Conservation (phyloP, 2,329 filamentous ascomycete species). For the Karstenula rhodostoma region DNA sequence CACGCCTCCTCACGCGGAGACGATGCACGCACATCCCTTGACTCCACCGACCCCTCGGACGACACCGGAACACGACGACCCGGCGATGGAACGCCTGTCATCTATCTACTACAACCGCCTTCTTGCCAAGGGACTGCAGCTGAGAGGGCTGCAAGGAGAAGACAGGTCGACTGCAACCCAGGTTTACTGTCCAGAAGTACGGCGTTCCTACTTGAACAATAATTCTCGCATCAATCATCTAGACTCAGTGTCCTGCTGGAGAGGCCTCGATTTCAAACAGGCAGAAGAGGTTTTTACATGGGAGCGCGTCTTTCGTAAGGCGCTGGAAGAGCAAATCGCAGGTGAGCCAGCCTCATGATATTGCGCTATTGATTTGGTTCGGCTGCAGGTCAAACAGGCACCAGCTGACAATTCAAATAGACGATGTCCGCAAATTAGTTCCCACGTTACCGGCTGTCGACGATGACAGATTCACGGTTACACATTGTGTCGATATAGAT, state of each 20-base stretch:
- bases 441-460: slow-evolving; percentile 24
- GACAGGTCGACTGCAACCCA: slow-evolving; percentile 18
- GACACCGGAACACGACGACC: neutral
- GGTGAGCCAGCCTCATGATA: neutral
- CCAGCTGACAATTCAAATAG: neutral
- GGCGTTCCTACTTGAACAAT: slow-evolving; percentile 24
- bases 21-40: slow-evolving; percentile 8
- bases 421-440: slow-evolving; percentile 13
- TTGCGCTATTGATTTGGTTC: neutral
- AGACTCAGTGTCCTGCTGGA: slow-evolving; percentile 49
- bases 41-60: neutral
- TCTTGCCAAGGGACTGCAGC: slow-evolving; percentile 14
- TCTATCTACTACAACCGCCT: slow-evolving; percentile 15
- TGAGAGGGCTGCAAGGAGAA: slow-evolving; percentile 27
- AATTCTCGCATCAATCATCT: slow-evolving; percentile 33
- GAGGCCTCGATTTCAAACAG: slow-evolving; percentile 36
- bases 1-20: neutral
- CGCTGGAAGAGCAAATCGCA: slow-evolving; percentile 18
- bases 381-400: neutral
- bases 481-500: slow-evolving; percentile 29
- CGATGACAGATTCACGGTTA: slow-evolving; percentile 14
- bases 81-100: slow-evolving; percentile 13
- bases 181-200: slow-evolving; percentile 35
- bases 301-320: slow-evolving; percentile 36
- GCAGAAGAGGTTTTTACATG: slow-evolving; percentile 42